Conservation (phyloP, 495 filamentous ascomycete species). For the Tuber borchii region DNA sequence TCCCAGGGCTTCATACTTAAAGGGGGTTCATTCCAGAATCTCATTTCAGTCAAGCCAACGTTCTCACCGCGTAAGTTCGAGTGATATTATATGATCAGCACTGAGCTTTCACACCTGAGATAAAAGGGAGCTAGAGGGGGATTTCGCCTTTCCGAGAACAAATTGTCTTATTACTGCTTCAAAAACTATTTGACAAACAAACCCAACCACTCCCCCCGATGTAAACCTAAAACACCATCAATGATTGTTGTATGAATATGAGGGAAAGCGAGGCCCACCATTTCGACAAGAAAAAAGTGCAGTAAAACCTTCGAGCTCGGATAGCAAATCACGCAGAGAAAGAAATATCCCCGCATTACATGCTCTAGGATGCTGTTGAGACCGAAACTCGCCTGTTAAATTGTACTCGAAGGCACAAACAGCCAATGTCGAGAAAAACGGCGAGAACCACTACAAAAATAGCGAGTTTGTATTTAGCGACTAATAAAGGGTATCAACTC, state of each 20-base stretch:
- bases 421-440: conserved; percentile 40
- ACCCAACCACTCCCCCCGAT: neutral
- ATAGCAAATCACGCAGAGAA: conserved; percentile 41
- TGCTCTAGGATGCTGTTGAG: conserved; percentile 31
- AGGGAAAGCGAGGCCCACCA: conserved; percentile 17
- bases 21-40: neutral
- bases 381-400: conserved; percentile 39
- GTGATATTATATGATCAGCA: neutral
- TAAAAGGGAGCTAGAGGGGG: neutral
- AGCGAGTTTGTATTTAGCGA: neutral
- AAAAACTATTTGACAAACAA: neutral
- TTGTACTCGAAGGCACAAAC: conserved; percentile 41
- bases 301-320: conserved; percentile 41
- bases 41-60: neutral
- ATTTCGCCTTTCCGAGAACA: neutral
- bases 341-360: conserved; percentile 41
- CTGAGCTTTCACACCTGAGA: neutral
- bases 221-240: too few relatives aligned
- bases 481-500: neutral
- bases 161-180: neutral
- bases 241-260: neutral
- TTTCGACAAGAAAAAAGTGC: conserved; percentile 42
- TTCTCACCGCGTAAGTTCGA: neutral
- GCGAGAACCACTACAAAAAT: conserved; percentile 29
- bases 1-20: neutral